Conservation (phyloP, 1,284 basidiomycete genomes). For the Microbotryomycetes sp. region DNA sequence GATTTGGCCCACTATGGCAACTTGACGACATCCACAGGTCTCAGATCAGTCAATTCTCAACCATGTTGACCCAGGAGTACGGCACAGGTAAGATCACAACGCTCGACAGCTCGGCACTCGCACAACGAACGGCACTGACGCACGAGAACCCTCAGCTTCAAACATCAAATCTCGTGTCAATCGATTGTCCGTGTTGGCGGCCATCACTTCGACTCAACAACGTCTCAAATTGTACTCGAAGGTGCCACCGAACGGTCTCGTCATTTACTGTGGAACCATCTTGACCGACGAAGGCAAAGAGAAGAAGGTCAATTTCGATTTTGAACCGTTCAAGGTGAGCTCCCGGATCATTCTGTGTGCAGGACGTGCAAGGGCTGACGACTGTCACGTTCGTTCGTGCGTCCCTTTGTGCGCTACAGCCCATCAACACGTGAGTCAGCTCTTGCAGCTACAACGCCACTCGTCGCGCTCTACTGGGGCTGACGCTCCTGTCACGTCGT, state of each 20-base stretch:
- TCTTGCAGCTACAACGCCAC: neutral
- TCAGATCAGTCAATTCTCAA: slow-evolving; percentile 88
- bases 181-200: slow-evolving; percentile 91
- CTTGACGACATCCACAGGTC: slow-evolving; percentile 48
- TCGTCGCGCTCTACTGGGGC: neutral
- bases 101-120: neutral
- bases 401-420: too few species aligned
- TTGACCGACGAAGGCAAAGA: slow-evolving; percentile 98
- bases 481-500: neutral
- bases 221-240: slow-evolving; percentile 93
- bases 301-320: slow-evolving; percentile 84
- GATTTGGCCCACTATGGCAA: neutral
- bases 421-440: neutral
- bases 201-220: slow-evolving; percentile 99
- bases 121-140: neutral
- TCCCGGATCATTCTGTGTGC: neutral
- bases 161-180: slow-evolving; percentile 99
- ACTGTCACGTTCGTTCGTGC: too few species aligned
- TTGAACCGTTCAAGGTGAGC: slow-evolving; percentile 61
- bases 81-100: slow-evolving; percentile 44
- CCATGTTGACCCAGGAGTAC: slow-evolving; percentile 98
- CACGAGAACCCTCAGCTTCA: slow-evolving; percentile 55
- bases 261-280: slow-evolving; percentile 85
- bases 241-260: slow-evolving; percentile 92
- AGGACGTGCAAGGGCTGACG: too few species aligned